Evolutionary conservation across 805 yeast species (phyloP).

Genomic region (Alloascoidea africana): DNA sequence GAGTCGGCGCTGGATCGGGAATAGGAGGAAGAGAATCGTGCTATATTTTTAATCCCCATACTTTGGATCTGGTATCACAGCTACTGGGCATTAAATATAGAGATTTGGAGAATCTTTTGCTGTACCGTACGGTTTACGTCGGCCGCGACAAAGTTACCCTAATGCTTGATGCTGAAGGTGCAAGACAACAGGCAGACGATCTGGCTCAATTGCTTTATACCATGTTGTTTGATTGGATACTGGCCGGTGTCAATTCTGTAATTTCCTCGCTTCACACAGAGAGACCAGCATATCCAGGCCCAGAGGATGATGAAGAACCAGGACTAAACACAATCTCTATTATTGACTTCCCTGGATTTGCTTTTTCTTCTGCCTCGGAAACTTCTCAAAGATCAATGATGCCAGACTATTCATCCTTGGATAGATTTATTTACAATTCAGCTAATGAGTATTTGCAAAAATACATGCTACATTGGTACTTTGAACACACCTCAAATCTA

Average conservation of each 20-base stretch:
- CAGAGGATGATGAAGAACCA: too few relatives aligned
- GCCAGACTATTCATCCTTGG: conserved; percentile 18
- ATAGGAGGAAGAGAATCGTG: too few relatives aligned
- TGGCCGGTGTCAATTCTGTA: conserved; percentile 20
- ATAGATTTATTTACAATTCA: conserved; percentile 22
- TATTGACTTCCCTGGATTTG: conserved; percentile 26
- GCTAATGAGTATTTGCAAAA: conserved; percentile 25
- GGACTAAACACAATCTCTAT: conserved; percentile 19
- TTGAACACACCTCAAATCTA: conserved; percentile 20
- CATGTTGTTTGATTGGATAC: conserved; percentile 21
- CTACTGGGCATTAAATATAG: conserved; percentile 23
- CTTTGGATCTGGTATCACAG: conserved; percentile 18
- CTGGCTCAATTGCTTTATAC: conserved; percentile 24
- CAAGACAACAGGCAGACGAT: conserved; percentile 24
- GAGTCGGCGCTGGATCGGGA: conserved; percentile 15
- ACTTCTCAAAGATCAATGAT: too few relatives aligned
- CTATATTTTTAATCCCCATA: conserved; percentile 19
- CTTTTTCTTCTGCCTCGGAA: conserved; percentile 14
- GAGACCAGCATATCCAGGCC: conserved; percentile 8
- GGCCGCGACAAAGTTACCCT: conserved; percentile 23
- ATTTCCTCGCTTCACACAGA: conserved; percentile 15
- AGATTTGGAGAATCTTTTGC: conserved; percentile 19
- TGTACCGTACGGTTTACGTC: conserved; percentile 21
- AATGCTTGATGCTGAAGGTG: conserved; percentile 23
- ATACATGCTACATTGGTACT: conserved; percentile 20